phyloP scores from a whole-genome alignment of 75 land plant species.

The Picea sitchensis region DNA sequence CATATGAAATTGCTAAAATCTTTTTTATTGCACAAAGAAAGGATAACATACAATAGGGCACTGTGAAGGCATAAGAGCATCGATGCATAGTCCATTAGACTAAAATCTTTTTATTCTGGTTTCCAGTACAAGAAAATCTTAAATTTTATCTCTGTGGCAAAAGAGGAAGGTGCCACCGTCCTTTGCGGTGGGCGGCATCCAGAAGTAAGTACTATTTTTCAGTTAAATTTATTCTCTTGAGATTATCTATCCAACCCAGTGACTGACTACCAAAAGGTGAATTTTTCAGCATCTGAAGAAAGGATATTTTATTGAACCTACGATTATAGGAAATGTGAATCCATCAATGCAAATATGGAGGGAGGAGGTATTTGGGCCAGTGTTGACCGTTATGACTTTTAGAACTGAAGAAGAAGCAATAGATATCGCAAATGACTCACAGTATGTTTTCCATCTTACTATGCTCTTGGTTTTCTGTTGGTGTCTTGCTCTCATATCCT shows the following conservation, averaged over 20 bases:
- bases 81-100: background rate
- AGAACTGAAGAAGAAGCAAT: slow-evolving; percentile 92
- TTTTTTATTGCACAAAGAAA: background rate
- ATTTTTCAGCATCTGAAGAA: slow-evolving; percentile 74
- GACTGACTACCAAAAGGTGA: background rate
- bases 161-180: slow-evolving; percentile 91
- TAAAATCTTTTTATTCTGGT: background rate
- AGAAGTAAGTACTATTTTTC: slow-evolving; percentile 37
- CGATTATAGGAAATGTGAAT: slow-evolving; percentile 71
- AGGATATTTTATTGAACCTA: slow-evolving; percentile 83
- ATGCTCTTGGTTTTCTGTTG: background rate
- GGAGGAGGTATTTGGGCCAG: slow-evolving; percentile 99
- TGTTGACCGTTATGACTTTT: slow-evolving; percentile 80
- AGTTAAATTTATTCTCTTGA: background rate
- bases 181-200: slow-evolving; percentile 92
- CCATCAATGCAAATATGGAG: slow-evolving; percentile 95
- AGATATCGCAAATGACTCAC: slow-evolving; percentile 87
- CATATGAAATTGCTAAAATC: background rate
- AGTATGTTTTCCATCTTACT: slow-evolving; percentile 40
- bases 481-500: background rate
- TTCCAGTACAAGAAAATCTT: slow-evolving; percentile 88
- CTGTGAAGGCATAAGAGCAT: background rate
- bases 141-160: slow-evolving; percentile 71
- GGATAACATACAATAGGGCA: background rate
- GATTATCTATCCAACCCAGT: background rate